Conservation (phyloP, 805 yeast genomes). For the Saccharomycopsis capsularis region DNA sequence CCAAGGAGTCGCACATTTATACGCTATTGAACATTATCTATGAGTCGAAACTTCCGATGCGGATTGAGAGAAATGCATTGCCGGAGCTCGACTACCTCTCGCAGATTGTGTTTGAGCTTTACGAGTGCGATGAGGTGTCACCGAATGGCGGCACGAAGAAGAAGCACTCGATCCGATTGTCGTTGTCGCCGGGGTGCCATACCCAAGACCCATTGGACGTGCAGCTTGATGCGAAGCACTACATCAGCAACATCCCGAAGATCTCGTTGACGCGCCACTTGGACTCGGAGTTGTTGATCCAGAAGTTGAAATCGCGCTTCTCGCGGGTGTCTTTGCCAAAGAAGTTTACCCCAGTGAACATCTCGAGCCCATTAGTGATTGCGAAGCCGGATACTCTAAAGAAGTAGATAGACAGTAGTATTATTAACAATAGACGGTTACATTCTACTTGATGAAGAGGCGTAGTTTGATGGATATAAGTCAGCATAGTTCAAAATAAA, state of each 20-base stretch:
- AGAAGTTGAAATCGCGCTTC: slow-evolving; percentile 73
- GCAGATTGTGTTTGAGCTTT: slow-evolving; percentile 88
- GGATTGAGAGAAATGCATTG: slow-evolving; percentile 86
- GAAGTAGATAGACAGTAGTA: no score
- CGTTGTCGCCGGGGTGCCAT: slow-evolving; percentile 97
- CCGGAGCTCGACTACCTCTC: slow-evolving; percentile 95
- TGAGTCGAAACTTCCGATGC: slow-evolving; percentile 91
- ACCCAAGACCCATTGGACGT: slow-evolving; percentile 97
- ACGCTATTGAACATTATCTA: slow-evolving; percentile 85
- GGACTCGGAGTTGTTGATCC: slow-evolving; percentile 83
- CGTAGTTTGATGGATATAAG: no score
- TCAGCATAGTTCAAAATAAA: no score
- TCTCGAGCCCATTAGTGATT: slow-evolving; percentile 54
- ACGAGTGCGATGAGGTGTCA: slow-evolving; percentile 61
- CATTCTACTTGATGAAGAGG: no score
- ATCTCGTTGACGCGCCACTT: slow-evolving; percentile 85
- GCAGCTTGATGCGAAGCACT: slow-evolving; percentile 91
- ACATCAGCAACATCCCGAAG: slow-evolving; percentile 92
- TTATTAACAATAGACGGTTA: no score
- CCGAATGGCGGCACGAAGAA: slow-evolving; percentile 50
- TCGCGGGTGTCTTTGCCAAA: slow-evolving; percentile 85
- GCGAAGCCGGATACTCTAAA: not conserved
- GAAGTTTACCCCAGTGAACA: slow-evolving; percentile 83
- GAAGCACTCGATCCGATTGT: slow-evolving; percentile 82
- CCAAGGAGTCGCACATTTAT: slow-evolving; percentile 95